Evolutionary conservation across 805 yeast genomes (phyloP).

Genomic region (Ogataea henricii): DNA sequence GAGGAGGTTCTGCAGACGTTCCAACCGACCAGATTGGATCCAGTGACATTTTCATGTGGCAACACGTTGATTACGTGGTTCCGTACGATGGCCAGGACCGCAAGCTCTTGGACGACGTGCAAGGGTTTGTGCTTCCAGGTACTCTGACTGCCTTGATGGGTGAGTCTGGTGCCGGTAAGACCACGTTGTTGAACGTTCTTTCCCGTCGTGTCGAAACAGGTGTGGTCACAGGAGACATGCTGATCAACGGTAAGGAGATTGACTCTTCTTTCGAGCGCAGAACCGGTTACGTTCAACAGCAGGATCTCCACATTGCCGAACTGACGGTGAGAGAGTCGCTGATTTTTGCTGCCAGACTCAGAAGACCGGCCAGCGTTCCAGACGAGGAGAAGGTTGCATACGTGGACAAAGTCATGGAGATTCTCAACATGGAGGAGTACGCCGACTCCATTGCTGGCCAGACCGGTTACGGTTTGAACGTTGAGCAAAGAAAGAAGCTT

Average conservation of each 20-base stretch:
- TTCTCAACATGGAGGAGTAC: constrained; percentile 44
- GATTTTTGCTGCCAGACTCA: constrained; percentile 49
- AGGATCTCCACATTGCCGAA: constrained; percentile 51
- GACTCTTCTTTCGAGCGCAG: constrained; percentile 52
- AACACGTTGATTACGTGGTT: constrained; percentile 57
- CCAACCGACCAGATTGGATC: constrained; percentile 34
- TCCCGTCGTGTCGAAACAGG: constrained; percentile 55
- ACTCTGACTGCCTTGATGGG: constrained; percentile 63
- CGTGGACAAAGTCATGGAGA: constrained; percentile 43
- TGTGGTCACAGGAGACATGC: constrained; percentile 56
- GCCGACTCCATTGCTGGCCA: constrained; percentile 54
- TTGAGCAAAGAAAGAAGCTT: constrained; percentile 55
- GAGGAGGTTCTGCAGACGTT: constrained; percentile 14
- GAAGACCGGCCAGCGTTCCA: constrained; percentile 44
- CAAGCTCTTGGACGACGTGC: constrained; percentile 45
- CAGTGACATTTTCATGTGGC: constrained; percentile 61
- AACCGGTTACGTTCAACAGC: constrained; percentile 60
- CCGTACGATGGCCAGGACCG: constrained; percentile 45
- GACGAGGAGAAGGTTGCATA: constrained; percentile 46
- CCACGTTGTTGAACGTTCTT: constrained; percentile 55
- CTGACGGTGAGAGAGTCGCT: constrained; percentile 55
- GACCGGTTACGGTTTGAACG: constrained; percentile 51
- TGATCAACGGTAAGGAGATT: constrained; percentile 52
- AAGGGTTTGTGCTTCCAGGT: constrained; percentile 54
- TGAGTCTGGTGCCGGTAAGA: constrained; percentile 67